Conservation (phyloP, 257 asterid species). For the Plantago ovata region DNA sequence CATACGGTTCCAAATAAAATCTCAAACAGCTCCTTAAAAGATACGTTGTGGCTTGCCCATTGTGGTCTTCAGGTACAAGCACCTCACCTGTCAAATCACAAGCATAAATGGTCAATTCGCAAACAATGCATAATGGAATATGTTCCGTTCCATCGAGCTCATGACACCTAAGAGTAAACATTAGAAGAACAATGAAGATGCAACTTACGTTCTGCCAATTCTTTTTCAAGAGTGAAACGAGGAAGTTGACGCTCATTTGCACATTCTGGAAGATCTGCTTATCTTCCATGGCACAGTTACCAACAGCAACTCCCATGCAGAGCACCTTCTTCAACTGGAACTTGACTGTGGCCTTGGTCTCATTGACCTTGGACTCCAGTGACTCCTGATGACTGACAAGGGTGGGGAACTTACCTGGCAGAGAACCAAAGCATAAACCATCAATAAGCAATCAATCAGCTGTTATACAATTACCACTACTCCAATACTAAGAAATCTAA, state of each 20-base stretch:
- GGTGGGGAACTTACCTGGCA: constrained; percentile 53
- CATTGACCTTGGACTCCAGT: constrained; percentile 47
- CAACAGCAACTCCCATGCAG: constrained; percentile 63
- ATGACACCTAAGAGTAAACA: no score
- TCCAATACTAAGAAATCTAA: no score
- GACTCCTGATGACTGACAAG: constrained; percentile 52
- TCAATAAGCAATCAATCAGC: not conserved
- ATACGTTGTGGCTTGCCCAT: constrained; percentile 53
- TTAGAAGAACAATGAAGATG: not conserved
- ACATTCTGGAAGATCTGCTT: constrained; percentile 48
- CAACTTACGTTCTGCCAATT: constrained; percentile 47
- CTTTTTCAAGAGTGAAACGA: constrained; percentile 48
- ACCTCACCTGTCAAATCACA: constrained; percentile 38
- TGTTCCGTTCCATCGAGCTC: no score
- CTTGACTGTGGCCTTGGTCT: constrained; percentile 50
- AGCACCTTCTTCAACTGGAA: constrained; percentile 56
- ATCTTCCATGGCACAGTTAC: constrained; percentile 48
- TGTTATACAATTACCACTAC: not conserved
- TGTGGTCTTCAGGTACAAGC: constrained; percentile 52
- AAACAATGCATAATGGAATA: no score
- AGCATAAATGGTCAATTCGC: not conserved
- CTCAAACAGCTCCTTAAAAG: constrained; percentile 21
- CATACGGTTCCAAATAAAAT: constrained; percentile 10
- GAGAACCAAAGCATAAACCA: not conserved
- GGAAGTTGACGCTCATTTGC: constrained; percentile 49